Percentiles rank a stretch among this genome's conserved stretches.
These are phyloP conservation scores for Phoenix roebelenii DNA, from an alignment of 176 grass and related monocot genomes.

Conservation along the genomic window DNA sequence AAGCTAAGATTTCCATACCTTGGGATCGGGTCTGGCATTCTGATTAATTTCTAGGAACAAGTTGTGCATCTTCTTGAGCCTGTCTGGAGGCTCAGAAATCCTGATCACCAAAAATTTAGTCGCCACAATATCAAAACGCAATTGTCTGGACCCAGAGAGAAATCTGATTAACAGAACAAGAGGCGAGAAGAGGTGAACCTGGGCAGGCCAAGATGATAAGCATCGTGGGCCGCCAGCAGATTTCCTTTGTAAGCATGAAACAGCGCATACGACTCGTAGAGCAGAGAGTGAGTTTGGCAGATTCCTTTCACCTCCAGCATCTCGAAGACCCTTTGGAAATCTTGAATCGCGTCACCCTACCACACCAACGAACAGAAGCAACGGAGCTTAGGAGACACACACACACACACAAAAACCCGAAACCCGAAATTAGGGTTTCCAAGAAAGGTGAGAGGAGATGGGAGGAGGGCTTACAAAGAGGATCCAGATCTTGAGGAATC, in stretches of 20 bases:
- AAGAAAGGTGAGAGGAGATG: neutral
- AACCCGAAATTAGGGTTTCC: neutral
- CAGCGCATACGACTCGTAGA: slow-evolving; percentile 69
- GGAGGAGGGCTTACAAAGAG: slow-evolving; percentile 48
- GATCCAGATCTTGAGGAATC: slow-evolving; percentile 85
- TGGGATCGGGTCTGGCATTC: slow-evolving; percentile 31
- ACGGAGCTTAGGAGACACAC: neutral
- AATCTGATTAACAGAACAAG: slow-evolving; percentile 1
- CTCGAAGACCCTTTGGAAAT: slow-evolving; percentile 47
- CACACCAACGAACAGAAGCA: slow-evolving; percentile 10
- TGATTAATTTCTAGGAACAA: slow-evolving; percentile 35
- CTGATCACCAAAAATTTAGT: slow-evolving; percentile 28
- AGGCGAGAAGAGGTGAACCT: slow-evolving; percentile 34
- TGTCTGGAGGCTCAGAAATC: slow-evolving; percentile 60
- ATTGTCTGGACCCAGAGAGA: neutral
- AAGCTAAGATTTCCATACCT: slow-evolving; percentile 34
- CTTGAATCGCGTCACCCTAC: slow-evolving; percentile 49
- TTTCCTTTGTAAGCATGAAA: slow-evolving; percentile 44
- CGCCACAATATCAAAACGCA: slow-evolving; percentile 11
- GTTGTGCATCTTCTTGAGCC: slow-evolving; percentile 57
- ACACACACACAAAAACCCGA: slow-evolving; percentile 1
- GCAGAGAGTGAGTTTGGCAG: slow-evolving; percentile 59
- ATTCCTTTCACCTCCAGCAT: slow-evolving; percentile 50
- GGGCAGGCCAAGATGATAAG: slow-evolving; percentile 46
- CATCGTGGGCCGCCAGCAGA: slow-evolving; percentile 48